Base-by-base conservation (phyloP, 75 land plant genomes). In the Pseudotsuga menziesii region DNA sequence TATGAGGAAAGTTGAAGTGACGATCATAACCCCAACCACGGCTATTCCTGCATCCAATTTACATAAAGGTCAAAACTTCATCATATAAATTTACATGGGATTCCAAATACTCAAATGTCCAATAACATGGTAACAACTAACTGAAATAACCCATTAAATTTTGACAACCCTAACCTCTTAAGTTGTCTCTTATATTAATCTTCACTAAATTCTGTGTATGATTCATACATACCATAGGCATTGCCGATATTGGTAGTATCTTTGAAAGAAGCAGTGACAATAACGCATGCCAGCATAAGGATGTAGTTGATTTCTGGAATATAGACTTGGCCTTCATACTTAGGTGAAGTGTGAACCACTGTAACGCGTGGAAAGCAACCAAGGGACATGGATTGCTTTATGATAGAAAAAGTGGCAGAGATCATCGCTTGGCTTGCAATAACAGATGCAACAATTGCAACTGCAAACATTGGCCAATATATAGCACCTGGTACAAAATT, bases 381-480 rank as follows among this genome's bases (percentile, higher is more conserved):
- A 36, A 90, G 80, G 14, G 73, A 77, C 66, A 85, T 55, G 17
- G 92, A 88, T 27, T 90, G 92, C 52, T 85, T 74, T 17, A 91
- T 60, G 15, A 89, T 84, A 32, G 93, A 73, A 73, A 84, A 91
- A 54, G 87, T 77, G 22, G 85, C 93, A 27, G 90, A 90, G 19
- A 90, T 86, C 91, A 90, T 90, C 8, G 92, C 92, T 63, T 90
- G 92, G 59, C 92, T 91, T 4, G 93, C 93, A 44, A 91, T 87
- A 2, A 91, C 81, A 6, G 93, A 81, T 13, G 93, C 91, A 57
- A 75, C 73, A 0, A 83, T 81, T 12, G 93, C 91, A 6, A 87
- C 83, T 3, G 76, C 91, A 76, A 91, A 91, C 79, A 79, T 83
- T 11, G 93, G 93, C 91, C 89, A 87, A 75, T 83, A 91, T 6